These are phyloP conservation scores for Fusarium cicatricum DNA, from an alignment of 2,329 filamentous ascomycete species.

Conservation along the genomic window DNA sequence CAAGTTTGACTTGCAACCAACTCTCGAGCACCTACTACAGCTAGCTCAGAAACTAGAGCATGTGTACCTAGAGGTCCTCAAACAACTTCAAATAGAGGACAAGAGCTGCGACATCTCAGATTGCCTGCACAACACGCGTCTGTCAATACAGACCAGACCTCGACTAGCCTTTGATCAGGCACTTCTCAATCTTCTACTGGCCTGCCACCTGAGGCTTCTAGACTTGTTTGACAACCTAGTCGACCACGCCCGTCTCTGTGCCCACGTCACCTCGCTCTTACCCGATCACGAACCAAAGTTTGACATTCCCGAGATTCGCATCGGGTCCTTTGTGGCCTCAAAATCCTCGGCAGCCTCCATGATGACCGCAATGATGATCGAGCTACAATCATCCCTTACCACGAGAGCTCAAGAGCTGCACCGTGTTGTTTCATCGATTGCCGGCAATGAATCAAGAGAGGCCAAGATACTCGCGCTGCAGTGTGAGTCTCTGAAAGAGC, in stretches of 20 bases:
- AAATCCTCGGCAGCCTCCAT: constrained; percentile 46
- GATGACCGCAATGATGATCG: constrained; percentile 44
- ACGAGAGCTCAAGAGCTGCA: constrained; percentile 24
- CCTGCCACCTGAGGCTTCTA: constrained; percentile 49
- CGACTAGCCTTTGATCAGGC: constrained; percentile 44
- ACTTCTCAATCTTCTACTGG: constrained; percentile 48
- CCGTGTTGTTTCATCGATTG: constrained; percentile 7
- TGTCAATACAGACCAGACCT: constrained; percentile 19
- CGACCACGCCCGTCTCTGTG: constrained; percentile 45
- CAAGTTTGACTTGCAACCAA: constrained; percentile 38
- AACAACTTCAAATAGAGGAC: constrained; percentile 7
- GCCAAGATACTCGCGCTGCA: constrained; percentile 38
- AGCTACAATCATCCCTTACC: constrained; percentile 42
- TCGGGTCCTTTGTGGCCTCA: constrained; percentile 51
- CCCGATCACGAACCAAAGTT: constrained; percentile 45
- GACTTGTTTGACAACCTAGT: constrained; percentile 50
- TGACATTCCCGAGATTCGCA: constrained; percentile 51
- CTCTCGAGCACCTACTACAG: constrained; percentile 48
- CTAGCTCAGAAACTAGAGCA: constrained; percentile 47
- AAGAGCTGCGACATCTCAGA: constrained; percentile 42
- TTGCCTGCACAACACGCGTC: constrained; percentile 45
- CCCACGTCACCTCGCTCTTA: constrained; percentile 39
- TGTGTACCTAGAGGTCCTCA: constrained; percentile 46
- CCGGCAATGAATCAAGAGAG: constrained; percentile 22
- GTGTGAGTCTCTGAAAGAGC: constrained; percentile 39